phyloP scores from a whole-genome alignment of 2,329 filamentous ascomycete species.

The Aspergillus viridinutans region DNA sequence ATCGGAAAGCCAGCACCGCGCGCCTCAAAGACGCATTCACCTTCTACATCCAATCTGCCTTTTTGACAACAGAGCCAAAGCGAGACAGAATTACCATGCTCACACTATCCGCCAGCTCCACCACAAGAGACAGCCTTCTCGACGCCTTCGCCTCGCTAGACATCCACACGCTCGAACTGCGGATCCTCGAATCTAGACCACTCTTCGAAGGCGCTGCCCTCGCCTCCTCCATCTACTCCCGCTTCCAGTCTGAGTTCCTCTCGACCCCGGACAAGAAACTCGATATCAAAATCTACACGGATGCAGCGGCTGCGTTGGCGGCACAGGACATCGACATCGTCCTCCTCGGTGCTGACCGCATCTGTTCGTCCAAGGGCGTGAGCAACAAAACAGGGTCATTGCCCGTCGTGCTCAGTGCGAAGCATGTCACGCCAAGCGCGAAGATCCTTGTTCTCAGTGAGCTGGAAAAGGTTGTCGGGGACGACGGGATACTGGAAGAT shows the following conservation, averaged over 20 bases:
- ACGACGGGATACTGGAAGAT: conserved; percentile 46
- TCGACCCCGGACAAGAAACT: conserved; percentile 19
- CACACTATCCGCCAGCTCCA: conserved; percentile 61
- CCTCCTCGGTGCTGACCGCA: conserved; percentile 61
- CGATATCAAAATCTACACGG: conserved; percentile 52
- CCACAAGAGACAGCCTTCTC: conserved; percentile 50
- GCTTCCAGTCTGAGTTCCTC: conserved; percentile 15
- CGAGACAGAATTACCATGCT: conserved; percentile 46
- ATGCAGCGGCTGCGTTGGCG: conserved; percentile 56
- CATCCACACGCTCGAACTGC: conserved; percentile 48
- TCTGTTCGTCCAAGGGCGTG: conserved; percentile 55
- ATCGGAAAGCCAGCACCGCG: conserved; percentile 17
- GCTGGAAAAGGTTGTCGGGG: conserved; percentile 57
- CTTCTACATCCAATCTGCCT: conserved; percentile 20
- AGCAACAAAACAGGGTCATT: conserved; percentile 66
- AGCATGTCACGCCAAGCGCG: conserved; percentile 42
- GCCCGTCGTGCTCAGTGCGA: conserved; percentile 54
- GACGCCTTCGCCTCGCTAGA: conserved; percentile 35
- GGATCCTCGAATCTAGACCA: conserved; percentile 63
- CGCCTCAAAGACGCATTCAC: conserved; percentile 24
- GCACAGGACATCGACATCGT: conserved; percentile 52
- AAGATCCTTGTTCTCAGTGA: conserved; percentile 56
- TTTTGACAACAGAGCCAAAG: conserved; percentile 3
- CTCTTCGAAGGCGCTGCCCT: conserved; percentile 61
- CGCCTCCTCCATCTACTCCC: conserved; percentile 38